phyloP scores from a whole-genome alignment of 2,329 filamentous ascomycete genomes.

The Parastagonospora avenae region DNA sequence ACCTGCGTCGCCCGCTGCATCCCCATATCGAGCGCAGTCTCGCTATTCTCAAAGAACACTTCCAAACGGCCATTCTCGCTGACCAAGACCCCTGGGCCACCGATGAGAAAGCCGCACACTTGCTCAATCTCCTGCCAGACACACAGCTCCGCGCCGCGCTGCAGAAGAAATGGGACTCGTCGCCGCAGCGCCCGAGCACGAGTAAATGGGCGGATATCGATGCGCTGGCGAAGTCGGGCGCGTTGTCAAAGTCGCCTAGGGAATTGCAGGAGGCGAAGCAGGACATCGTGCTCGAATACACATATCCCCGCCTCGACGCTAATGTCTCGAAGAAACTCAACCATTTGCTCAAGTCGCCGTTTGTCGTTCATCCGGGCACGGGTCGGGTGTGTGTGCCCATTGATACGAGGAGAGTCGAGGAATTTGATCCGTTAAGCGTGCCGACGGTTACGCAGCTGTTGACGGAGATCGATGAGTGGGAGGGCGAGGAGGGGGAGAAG shows the following conservation, averaged over 20 bases:
- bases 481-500: slow-evolving; percentile 54
- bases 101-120: slow-evolving; percentile 71
- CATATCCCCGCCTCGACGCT: slow-evolving; percentile 94
- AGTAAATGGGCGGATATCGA: slow-evolving; percentile 97
- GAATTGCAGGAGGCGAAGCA: slow-evolving; percentile 88
- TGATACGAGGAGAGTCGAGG: slow-evolving; percentile 72
- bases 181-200: slow-evolving; percentile 74
- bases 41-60: slow-evolving; percentile 81
- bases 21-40: slow-evolving; percentile 88
- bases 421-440: slow-evolving; percentile 86
- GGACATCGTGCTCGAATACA: slow-evolving; percentile 95
- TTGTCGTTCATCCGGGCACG: slow-evolving; percentile 94
- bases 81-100: slow-evolving; percentile 83
- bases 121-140: slow-evolving; percentile 86
- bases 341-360: slow-evolving; percentile 95
- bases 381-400: slow-evolving; percentile 96
- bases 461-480: slow-evolving; percentile 84
- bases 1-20: slow-evolving; percentile 82
- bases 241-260: slow-evolving; percentile 72
- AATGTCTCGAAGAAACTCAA: slow-evolving; percentile 98
- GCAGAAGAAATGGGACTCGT: slow-evolving; percentile 87
- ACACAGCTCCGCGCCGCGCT: slow-evolving; percentile 76
- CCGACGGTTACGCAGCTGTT: slow-evolving; percentile 85
- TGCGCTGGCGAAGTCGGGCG: slow-evolving; percentile 75
- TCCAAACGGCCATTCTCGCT: slow-evolving; percentile 79